Evolutionary conservation across 768 basidiomycete genomes (phyloP), one percentile per base, ranked within the genome.

Genomic region (Pleurotus djamor): DNA sequence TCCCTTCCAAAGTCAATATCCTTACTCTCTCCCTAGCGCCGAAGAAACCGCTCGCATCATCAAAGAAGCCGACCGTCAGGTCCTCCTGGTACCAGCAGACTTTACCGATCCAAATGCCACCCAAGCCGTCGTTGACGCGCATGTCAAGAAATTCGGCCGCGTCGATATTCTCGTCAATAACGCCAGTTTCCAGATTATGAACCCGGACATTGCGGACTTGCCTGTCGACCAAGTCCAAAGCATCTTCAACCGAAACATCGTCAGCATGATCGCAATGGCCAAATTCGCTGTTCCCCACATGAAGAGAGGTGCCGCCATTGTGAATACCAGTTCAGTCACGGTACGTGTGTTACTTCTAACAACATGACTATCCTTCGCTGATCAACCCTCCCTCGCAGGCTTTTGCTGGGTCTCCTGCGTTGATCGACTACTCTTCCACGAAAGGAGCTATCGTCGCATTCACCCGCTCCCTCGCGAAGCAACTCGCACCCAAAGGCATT

Each of bases 131-230:
- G 70, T 86, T 58, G 74, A 81, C 6, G 68, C 73, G 48, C 85
- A 86, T 65, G 63, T 85, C 59, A 61, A 72, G 35, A 72, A 66
- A 48, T 84, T 77, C 60, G 74, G 75, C 16, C 71, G 72, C 57
- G 66, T 85, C 32, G 80, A 87, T 66, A 75, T 87, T 50, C 73
- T 86, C 49, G 83, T 88, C 57, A 85, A 86, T 69, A 85, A 86
- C 67, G 84, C 83, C 16, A 77, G 76, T 44, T 82, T 84, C 64
- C 78, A 80, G 61, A 71, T 74, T 52, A 78, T 80, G 66, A 71
- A 71, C 60, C 69, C 78, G 59, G 66, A 78, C 45, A 72, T 84
- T 43, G 78, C 74, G 49, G 74, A 81, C 0, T 81, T 85, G 45
- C 75, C 83, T 63, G 68, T 86, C 37, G 71, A 77, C 51, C 76